Percentiles rank a stretch among this genome's conserved stretches.
Evolutionary conservation across 1,139 yeast genomes (phyloP).

Genomic region (Kazachstania sp.): DNA sequence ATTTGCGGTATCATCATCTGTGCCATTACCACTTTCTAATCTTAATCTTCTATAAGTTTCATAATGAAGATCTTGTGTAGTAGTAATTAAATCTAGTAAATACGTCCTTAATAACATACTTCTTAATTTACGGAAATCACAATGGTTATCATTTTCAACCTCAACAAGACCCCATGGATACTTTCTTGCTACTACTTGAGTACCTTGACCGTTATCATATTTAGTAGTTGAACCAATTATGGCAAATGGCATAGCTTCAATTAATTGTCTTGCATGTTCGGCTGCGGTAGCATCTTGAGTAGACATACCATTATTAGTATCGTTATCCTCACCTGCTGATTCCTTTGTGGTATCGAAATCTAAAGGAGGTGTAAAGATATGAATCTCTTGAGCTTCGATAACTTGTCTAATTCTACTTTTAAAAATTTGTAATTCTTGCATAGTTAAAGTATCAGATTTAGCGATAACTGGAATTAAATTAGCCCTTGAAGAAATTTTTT

Average conservation of each 20-base stretch:
- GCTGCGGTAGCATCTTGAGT: slow-evolving; percentile 44
- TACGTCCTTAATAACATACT: slow-evolving; percentile 82
- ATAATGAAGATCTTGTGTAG: slow-evolving; percentile 89
- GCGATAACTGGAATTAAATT: slow-evolving; percentile 94
- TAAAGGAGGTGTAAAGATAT: slow-evolving; percentile 78
- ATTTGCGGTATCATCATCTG: slow-evolving; percentile 25
- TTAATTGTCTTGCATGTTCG: slow-evolving; percentile 73
- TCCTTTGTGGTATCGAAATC: slow-evolving; percentile 15
- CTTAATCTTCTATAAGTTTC: slow-evolving; percentile 80
- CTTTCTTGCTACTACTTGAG: slow-evolving; percentile 77
- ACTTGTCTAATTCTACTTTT: slow-evolving; percentile 84
- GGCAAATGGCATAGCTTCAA: slow-evolving; percentile 91
- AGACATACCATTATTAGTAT: not conserved
- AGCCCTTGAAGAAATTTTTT: slow-evolving; percentile 76
- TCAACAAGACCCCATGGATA: slow-evolving; percentile 98
- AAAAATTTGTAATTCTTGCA: slow-evolving; percentile 70
- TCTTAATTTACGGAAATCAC: slow-evolving; percentile 90
- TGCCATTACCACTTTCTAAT: slow-evolving; percentile 42
- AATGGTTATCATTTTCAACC: slow-evolving; percentile 90
- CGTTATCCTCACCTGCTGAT: not conserved
- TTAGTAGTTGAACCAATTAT: slow-evolving; percentile 87
- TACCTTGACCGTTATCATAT: slow-evolving; percentile 67
- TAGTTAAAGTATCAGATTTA: slow-evolving; percentile 86
- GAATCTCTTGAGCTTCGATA: slow-evolving; percentile 84
- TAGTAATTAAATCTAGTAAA: slow-evolving; percentile 77